phyloP scores from a whole-genome alignment of 768 basidiomycete genomes.

The Boletus subcaerulescens region DNA sequence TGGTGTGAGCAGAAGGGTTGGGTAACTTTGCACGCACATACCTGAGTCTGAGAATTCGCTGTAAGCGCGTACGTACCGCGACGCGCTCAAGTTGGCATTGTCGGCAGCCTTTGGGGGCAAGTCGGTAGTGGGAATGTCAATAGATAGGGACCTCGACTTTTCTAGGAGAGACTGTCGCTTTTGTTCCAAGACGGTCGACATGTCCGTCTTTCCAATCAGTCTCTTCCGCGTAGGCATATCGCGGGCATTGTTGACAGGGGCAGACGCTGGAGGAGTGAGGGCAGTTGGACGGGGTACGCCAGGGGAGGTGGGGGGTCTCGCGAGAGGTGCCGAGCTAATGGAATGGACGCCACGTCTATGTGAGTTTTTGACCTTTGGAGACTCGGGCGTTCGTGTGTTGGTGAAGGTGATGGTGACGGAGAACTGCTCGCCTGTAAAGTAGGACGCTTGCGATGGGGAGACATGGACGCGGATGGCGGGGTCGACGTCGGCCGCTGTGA shows the following conservation, averaged over 20 bases:
- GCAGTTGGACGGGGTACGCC: constrained; percentile 49
- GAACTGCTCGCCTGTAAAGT: constrained; percentile 90
- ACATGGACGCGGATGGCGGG: constrained; percentile 66
- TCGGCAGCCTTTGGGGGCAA: constrained; percentile 27
- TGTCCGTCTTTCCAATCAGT: constrained; percentile 47
- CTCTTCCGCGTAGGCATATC: constrained; percentile 45
- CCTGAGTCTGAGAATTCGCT: constrained; percentile 26
- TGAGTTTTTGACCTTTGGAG: constrained; percentile 33
- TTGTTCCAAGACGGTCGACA: constrained; percentile 52
- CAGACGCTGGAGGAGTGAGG: constrained; percentile 20
- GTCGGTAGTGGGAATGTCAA: constrained; percentile 55
- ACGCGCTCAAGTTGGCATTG: constrained; percentile 4
- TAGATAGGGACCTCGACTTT: constrained; percentile 58
- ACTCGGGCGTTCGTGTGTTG: constrained; percentile 62
- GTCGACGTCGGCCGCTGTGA: constrained; percentile 29
- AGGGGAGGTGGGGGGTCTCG: constrained; percentile 81
- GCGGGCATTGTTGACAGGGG: constrained; percentile 22
- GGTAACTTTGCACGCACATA: constrained; percentile 1
- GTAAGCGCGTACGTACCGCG: constrained; percentile 32
- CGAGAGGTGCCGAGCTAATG: constrained; percentile 77
- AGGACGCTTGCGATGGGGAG: constrained; percentile 80
- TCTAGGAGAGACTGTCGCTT: constrained; percentile 50
- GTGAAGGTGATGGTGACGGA: constrained; percentile 83
- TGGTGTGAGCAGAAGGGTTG: constrained; percentile 5
- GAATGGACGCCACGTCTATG: constrained; percentile 78